phyloP scores from a whole-genome alignment of 352 stramenopile genomes.

The Halophytophthora polymorphica region DNA sequence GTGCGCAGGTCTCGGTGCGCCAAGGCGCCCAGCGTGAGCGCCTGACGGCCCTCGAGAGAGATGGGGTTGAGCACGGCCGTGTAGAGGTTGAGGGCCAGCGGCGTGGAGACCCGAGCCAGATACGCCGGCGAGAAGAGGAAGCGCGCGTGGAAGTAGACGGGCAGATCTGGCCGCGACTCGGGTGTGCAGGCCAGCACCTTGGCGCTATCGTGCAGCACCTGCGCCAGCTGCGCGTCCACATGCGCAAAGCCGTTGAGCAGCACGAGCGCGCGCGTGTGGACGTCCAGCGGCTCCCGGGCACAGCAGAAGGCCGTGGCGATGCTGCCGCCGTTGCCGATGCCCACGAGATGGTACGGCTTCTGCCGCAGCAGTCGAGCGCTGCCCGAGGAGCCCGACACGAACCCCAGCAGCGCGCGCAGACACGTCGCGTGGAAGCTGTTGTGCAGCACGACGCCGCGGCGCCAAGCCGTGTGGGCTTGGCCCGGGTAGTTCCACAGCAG shows the following conservation, averaged over 20 bases:
- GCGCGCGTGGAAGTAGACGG: slow-evolving; percentile 94
- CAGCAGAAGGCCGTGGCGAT: slow-evolving; percentile 83
- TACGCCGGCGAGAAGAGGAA: slow-evolving; percentile 94
- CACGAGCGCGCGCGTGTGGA: slow-evolving; percentile 77
- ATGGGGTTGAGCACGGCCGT: slow-evolving; percentile 95
- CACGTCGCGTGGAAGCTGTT: slow-evolving; percentile 91
- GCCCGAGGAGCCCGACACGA: slow-evolving; percentile 21
- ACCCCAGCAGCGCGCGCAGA: slow-evolving; percentile 76
- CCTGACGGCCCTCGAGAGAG: slow-evolving; percentile 84
- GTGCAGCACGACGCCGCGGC: slow-evolving; percentile 85
- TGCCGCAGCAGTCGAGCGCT: slow-evolving; percentile 48
- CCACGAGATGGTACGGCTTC: slow-evolving; percentile 91
- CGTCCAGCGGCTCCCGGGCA: slow-evolving; percentile 39
- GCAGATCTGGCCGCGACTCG: slow-evolving; percentile 88
- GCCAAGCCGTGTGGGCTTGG: slow-evolving; percentile 94
- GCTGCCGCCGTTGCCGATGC: slow-evolving; percentile 89
- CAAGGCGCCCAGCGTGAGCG: slow-evolving; percentile 88
- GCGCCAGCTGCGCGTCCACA: slow-evolving; percentile 89
- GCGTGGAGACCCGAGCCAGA: slow-evolving; percentile 89
- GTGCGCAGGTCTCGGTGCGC: slow-evolving; percentile 73
- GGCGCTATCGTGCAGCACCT: slow-evolving; percentile 93
- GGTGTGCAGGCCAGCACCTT: slow-evolving; percentile 93
- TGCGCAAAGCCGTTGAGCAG: slow-evolving; percentile 90
- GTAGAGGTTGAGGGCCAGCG: slow-evolving; percentile 95
- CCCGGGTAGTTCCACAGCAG: slow-evolving; percentile 96